Evolutionary conservation across 768 basidiomycete species (phyloP).

Genomic region (Tylopilus plumbeoviolaceoides): DNA sequence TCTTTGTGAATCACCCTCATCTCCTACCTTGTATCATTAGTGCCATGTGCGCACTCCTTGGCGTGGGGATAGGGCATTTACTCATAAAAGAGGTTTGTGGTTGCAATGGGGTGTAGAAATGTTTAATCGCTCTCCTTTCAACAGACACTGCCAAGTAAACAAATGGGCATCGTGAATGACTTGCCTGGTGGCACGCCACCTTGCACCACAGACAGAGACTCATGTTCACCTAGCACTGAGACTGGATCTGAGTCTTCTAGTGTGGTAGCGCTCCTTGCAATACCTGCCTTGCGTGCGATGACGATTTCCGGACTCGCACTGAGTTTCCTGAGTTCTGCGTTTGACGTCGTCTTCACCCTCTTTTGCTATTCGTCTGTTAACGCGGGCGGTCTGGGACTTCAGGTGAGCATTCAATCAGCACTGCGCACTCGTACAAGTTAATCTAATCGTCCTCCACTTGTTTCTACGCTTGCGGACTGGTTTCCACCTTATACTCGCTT

Average conservation of each 20-base stretch:
- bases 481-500: no score
- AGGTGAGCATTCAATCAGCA: no score
- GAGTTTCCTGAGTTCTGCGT: conserved; percentile 49
- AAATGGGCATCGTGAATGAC: neutral
- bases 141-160: neutral
- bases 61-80: neutral
- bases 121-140: neutral
- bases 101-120: neutral
- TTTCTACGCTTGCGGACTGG: no score
- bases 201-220: no score
- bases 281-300: conserved; percentile 40
- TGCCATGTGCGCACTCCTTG: neutral
- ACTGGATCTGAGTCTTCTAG: no score
- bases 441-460: no score
- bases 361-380: conserved; percentile 55
- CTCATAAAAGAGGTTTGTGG: neutral
- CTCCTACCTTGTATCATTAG: neutral
- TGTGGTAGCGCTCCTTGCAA: no score
- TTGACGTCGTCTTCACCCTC: conserved; percentile 59
- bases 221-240: no score
- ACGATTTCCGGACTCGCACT: conserved; percentile 43
- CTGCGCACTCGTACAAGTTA: no score
- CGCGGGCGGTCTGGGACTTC: conserved; percentile 50
- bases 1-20: neutral
- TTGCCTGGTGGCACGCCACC: neutral